Conservation (phyloP, 2,329 filamentous ascomycete genomes). For the Fusarium chuoi region DNA sequence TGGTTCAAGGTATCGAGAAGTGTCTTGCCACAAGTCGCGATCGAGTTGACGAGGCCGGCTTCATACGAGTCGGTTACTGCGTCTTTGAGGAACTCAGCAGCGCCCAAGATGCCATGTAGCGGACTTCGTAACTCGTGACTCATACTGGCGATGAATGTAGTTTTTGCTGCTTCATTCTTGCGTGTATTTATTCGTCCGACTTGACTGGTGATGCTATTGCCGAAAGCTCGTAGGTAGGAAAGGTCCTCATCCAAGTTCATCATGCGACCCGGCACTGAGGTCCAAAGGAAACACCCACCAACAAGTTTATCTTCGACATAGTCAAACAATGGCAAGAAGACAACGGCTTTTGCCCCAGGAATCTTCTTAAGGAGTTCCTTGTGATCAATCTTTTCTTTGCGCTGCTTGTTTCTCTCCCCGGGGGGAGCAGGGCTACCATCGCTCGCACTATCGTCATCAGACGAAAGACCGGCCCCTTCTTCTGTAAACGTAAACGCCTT, state of each 20-base stretch:
- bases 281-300: slow-evolving; percentile 52
- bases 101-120: slow-evolving; percentile 66
- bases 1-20: slow-evolving; percentile 62
- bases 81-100: slow-evolving; percentile 60
- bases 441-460: slow-evolving; percentile 47
- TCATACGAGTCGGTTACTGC: slow-evolving; percentile 52
- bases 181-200: slow-evolving; percentile 64
- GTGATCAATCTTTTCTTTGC: slow-evolving; percentile 43
- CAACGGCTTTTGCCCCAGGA: slow-evolving; percentile 47
- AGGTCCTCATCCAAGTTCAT: slow-evolving; percentile 51
- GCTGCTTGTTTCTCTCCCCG: slow-evolving; percentile 5
- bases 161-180: slow-evolving; percentile 63
- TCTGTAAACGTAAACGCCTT: slow-evolving; percentile 47
- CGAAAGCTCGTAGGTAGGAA: slow-evolving; percentile 49
- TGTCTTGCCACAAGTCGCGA: slow-evolving; percentile 59
- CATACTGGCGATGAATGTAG: slow-evolving; percentile 68
- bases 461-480: slow-evolving; percentile 43
- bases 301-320: slow-evolving; percentile 49
- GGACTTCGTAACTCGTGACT: slow-evolving; percentile 68
- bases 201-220: slow-evolving; percentile 59
- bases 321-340: slow-evolving; percentile 52
- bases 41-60: slow-evolving; percentile 56
- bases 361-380: slow-evolving; percentile 49
- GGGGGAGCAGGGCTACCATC: slow-evolving; percentile 14
- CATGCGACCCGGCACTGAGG: slow-evolving; percentile 47